phyloP scores from a whole-genome alignment of 164 flowering plant genomes.

The Vitis labrusca region DNA sequence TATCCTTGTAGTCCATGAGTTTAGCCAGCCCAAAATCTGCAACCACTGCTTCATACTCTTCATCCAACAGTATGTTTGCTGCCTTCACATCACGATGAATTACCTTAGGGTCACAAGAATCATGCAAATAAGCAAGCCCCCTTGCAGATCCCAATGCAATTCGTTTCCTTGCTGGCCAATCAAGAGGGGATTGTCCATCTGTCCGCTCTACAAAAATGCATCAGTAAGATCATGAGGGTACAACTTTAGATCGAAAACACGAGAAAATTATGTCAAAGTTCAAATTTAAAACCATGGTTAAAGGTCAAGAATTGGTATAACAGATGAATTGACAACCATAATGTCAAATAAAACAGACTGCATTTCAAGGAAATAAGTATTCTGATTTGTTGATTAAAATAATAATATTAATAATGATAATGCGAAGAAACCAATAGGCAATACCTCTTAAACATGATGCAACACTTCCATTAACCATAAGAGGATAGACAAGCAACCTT shows the following conservation, averaged over 20 bases:
- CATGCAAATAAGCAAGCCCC: constrained; percentile 41
- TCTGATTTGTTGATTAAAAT: too few relatives aligned
- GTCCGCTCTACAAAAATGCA: constrained; percentile 23
- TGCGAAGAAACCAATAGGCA: background rate
- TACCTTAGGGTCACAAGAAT: constrained; percentile 36
- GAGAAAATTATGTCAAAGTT: too few relatives aligned
- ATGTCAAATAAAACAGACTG: too few relatives aligned
- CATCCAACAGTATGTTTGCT: constrained; percentile 36
- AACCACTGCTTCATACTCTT: too few relatives aligned
- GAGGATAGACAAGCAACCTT: constrained; percentile 37
- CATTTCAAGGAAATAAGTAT: too few relatives aligned
- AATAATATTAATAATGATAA: background rate
- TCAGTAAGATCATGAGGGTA: too few relatives aligned
- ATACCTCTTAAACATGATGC: constrained; percentile 37
- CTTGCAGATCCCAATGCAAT: constrained; percentile 39
- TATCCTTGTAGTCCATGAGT: too few relatives aligned
- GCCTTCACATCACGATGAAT: constrained; percentile 44
- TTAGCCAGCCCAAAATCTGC: too few relatives aligned
- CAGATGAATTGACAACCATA: too few relatives aligned
- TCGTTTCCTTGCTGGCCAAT: constrained; percentile 28
- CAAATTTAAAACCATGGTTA: too few relatives aligned
- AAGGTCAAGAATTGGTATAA: too few relatives aligned
- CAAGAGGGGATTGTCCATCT: constrained; percentile 29
- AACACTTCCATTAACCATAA: constrained; percentile 38
- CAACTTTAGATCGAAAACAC: too few relatives aligned